A percentile compares a stretch with the other conserved stretches of the same genome.
These are phyloP conservation scores for Talaromyces sp. DNA, from an alignment of 2,329 filamentous ascomycete species.

Conservation along the genomic window DNA sequence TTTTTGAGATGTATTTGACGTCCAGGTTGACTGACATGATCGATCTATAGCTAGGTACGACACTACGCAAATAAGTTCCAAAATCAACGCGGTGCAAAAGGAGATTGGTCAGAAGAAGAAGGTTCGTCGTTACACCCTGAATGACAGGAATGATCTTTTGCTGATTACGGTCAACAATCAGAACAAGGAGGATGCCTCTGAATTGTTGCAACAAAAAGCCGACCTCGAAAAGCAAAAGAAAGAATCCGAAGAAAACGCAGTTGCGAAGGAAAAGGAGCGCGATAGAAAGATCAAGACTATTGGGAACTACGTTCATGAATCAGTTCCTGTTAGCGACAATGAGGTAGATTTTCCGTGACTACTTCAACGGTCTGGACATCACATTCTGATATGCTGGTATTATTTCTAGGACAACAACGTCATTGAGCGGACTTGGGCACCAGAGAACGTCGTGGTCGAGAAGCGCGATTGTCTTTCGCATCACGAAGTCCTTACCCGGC, in stretches of 20 bases:
- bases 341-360: conserved; percentile 50
- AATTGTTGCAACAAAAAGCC: conserved; percentile 71
- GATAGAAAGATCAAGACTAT: conserved; percentile 76
- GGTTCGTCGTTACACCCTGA: conserved; percentile 39
- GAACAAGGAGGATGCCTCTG: conserved; percentile 81
- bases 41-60: conserved; percentile 61
- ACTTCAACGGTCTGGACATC: not conserved
- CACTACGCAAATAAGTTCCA: conserved; percentile 71
- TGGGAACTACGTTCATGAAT: conserved; percentile 86
- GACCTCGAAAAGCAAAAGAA: conserved; percentile 79
- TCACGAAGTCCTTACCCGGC: conserved; percentile 82
- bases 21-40: not conserved
- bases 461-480: conserved; percentile 80
- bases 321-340: conserved; percentile 75
- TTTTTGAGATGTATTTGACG: not conserved
- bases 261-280: conserved; percentile 68
- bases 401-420: conserved; percentile 69
- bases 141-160: not conserved
- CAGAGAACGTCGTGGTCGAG: conserved; percentile 66
- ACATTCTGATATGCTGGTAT: not conserved
- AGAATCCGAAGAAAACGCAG: conserved; percentile 65
- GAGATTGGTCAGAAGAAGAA: conserved; percentile 90
- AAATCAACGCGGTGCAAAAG: conserved; percentile 86
- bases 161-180: conserved; percentile 26
- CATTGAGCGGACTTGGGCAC: conserved; percentile 71